phyloP scores from a whole-genome alignment of 371 early-diverging fungal genomes.

The Mucor mucedo region DNA sequence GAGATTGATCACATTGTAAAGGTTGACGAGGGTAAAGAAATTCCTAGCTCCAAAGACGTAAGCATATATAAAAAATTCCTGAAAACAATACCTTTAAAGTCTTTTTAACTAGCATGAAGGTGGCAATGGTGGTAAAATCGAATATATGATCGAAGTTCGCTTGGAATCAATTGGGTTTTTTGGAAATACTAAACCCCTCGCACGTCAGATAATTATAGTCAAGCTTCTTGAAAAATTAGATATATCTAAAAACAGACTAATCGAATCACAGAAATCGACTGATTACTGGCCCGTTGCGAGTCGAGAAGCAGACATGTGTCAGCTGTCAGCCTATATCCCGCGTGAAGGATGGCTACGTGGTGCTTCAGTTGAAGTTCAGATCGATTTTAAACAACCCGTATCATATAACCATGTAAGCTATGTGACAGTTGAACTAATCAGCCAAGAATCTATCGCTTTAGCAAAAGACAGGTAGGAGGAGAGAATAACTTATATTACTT shows the following conservation, averaged over 20 bases:
- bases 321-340: constrained; percentile 8
- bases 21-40: constrained; percentile 4
- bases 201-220: constrained; percentile 9
- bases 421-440: no score
- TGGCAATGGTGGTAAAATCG: constrained; percentile 17
- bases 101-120: constrained; percentile 4
- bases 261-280: no score
- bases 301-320: constrained; percentile 9
- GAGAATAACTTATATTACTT: no score
- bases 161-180: constrained; percentile 19
- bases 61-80: not conserved
- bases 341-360: constrained; percentile 12
- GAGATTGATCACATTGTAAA: constrained; percentile 8
- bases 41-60: constrained; percentile 17
- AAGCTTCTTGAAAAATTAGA: not conserved
- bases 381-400: not conserved
- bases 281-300: constrained; percentile 12
- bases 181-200: not conserved
- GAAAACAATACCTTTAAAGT: not conserved
- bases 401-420: no score
- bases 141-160: constrained; percentile 20
- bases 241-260: not conserved
- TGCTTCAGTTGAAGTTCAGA: not conserved
- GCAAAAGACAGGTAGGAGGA: no score
- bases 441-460: no score